A percentile compares a stretch with the other conserved stretches of the same genome.
Conservation (phyloP, 1,139 yeast species). For the Arxiozyma bovina region DNA sequence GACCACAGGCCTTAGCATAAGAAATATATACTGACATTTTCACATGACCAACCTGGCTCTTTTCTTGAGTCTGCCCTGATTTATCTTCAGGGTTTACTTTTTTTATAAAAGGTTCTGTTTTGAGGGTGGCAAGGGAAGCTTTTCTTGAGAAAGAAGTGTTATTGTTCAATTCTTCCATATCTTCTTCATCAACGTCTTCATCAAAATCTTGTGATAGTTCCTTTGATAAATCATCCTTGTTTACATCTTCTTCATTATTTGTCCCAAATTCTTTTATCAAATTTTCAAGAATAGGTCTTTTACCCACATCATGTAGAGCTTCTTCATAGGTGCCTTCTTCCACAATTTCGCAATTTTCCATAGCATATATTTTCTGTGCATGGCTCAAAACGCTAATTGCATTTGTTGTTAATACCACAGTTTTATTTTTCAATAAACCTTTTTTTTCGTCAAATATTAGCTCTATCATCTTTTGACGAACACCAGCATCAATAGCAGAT, state of each 20-base stretch:
- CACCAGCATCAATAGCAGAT: conserved; percentile 83
- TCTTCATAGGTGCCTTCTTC: conserved; percentile 53
- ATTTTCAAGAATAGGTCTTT: conserved; percentile 29
- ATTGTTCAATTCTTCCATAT: conserved; percentile 8
- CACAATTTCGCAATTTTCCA: conserved; percentile 50
- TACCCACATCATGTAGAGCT: conserved; percentile 35
- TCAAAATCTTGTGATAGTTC: background rate
- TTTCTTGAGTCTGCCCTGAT: conserved; percentile 37
- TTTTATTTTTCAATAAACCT: conserved; percentile 63
- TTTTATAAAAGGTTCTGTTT: conserved; percentile 24
- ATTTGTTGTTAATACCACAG: conserved; percentile 73
- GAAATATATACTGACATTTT: conserved; percentile 52
- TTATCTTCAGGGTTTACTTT: conserved; percentile 24
- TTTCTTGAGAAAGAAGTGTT: conserved; percentile 38
- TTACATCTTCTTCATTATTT: background rate
- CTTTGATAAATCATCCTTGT: background rate
- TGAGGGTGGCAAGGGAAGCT: conserved; percentile 52
- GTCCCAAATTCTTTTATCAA: conserved; percentile 53
- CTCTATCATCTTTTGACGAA: conserved; percentile 56
- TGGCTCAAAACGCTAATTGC: conserved; percentile 63
- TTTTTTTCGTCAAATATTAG: conserved; percentile 46
- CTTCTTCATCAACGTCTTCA: conserved; percentile 8
- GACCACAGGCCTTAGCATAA: conserved; percentile 63
- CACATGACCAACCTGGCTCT: conserved; percentile 53
- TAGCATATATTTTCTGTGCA: conserved; percentile 53